Evolutionary conservation across 106 monocot genomes (phyloP).

Genomic region (Xerophyta viscosa): DNA sequence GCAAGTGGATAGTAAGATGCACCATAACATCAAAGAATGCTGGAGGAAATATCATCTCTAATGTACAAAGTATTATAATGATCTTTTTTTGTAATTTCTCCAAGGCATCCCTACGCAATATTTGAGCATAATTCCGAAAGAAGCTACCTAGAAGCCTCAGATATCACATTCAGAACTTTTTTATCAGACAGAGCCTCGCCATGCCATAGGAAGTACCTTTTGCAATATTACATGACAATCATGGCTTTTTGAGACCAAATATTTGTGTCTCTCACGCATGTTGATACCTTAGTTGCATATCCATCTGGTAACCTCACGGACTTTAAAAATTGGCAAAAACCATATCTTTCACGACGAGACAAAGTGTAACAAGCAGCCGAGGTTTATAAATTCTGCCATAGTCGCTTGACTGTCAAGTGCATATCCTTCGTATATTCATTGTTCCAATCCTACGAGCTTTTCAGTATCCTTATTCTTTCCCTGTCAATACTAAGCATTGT

Average conservation of each 20-base stretch:
- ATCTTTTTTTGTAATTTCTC: not conserved
- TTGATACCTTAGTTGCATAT: conserved; percentile 4
- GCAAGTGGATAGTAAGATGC: conserved; percentile 9
- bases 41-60: conserved; percentile 5
- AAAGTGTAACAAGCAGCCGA: not conserved
- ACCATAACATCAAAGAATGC: conserved; percentile 14
- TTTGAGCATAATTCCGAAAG: not conserved
- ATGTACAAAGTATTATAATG: not conserved
- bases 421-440: not conserved
- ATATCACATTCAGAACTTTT: not conserved
- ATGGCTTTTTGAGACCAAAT: not conserved
- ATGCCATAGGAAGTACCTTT: not conserved
- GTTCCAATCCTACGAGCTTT: not conserved
- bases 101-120: not conserved
- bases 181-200: not conserved
- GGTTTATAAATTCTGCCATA: not conserved
- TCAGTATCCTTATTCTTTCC: conserved; percentile 10
- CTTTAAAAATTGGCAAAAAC: not conserved
- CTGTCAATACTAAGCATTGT: conserved; percentile 6
- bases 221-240: not conserved
- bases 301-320: not conserved
- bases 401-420: not conserved
- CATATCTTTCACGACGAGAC: not conserved
- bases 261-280: not conserved
- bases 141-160: not conserved